A percentile compares a stretch with the other conserved stretches of the same genome.
Conservation (phyloP, 2,329 filamentous ascomycete species). For the Aspergillus costaricaensis region DNA sequence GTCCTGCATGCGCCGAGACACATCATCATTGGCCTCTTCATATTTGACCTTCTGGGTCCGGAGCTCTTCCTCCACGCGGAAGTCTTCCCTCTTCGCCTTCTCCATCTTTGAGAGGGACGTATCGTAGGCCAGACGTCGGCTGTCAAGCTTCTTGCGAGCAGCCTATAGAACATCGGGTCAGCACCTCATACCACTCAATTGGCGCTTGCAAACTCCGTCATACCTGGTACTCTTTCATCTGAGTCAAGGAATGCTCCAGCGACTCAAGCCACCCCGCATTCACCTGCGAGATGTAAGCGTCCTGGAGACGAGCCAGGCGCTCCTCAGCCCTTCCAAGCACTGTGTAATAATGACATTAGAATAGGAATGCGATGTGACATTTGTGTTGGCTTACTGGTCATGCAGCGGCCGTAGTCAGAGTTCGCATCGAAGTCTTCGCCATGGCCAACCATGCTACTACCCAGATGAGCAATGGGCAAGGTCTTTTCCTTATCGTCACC, state of each 20-base stretch:
- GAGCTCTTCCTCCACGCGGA: conserved; percentile 88
- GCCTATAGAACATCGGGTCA: conserved; percentile 49
- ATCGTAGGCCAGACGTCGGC: conserved; percentile 84
- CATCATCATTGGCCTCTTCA: conserved; percentile 91
- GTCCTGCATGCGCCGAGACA: conserved; percentile 89
- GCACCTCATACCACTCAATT: neutral
- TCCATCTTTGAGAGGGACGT: conserved; percentile 86
- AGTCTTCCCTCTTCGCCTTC: conserved; percentile 92
- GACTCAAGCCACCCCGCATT: conserved; percentile 86
- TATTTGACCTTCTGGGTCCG: conserved; percentile 92
- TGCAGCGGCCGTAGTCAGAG: conserved; percentile 86
- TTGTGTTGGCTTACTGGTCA: conserved; percentile 61
- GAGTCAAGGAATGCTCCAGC: conserved; percentile 82
- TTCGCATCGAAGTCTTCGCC: conserved; percentile 90
- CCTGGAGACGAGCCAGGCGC: conserved; percentile 80
- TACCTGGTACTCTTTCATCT: conserved; percentile 98
- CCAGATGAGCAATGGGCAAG: conserved; percentile 75
- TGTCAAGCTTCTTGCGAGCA: conserved; percentile 92
- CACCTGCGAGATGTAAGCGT: conserved; percentile 74
- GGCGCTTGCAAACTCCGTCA: conserved; percentile 25
- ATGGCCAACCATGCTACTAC: conserved; percentile 81
- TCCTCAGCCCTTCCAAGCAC: conserved; percentile 85
- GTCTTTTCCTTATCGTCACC: conserved; percentile 86
- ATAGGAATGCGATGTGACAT: neutral
- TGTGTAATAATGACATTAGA: conserved; percentile 32